A percentile compares a stretch with the other conserved stretches of the same genome.
Evolutionary conservation across 2,329 filamentous ascomycete genomes (phyloP).

Genomic region (Cucurbitaria berberidis): DNA sequence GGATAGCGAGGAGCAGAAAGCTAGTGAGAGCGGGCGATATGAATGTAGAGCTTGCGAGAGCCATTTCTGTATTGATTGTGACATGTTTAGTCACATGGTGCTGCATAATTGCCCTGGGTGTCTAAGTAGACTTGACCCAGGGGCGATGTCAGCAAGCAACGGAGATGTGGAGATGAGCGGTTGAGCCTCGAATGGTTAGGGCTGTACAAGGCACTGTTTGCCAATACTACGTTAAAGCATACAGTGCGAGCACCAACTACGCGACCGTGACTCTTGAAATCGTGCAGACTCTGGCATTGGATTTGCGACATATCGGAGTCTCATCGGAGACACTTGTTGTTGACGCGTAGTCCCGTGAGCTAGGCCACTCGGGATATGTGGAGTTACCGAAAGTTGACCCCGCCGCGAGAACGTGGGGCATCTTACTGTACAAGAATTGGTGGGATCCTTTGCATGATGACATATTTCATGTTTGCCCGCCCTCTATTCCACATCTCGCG

Average conservation of each 20-base stretch:
- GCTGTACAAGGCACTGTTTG: no score
- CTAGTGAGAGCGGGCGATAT: constrained; percentile 87
- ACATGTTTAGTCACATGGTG: constrained; percentile 92
- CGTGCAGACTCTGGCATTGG: no score
- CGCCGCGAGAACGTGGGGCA: constrained; percentile 8
- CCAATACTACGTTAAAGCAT: no score
- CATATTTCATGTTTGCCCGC: constrained; percentile 2
- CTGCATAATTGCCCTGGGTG: constrained; percentile 97
- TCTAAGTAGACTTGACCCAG: constrained; percentile 53
- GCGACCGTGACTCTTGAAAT: no score
- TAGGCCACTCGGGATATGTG: neutral
- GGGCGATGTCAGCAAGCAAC: constrained; percentile 16
- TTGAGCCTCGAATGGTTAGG: constrained; percentile 5
- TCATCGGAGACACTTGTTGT: neutral
- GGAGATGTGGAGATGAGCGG: constrained; percentile 41
- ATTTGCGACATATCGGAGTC: no score
- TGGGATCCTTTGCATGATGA: constrained; percentile 1
- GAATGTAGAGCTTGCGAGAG: constrained; percentile 84
- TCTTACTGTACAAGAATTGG: neutral
- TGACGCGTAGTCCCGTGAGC: constrained; percentile 10
- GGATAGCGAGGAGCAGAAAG: constrained; percentile 45
- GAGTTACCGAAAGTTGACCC: constrained; percentile 15
- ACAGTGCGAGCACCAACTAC: no score
- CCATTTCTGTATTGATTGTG: constrained; percentile 98
- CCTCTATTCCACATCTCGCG: constrained; percentile 5